Percentiles rank a stretch among this genome's conserved stretches.
These are phyloP conservation scores for Solanum tarijense DNA, from an alignment of 257 asterid genomes.

Conservation along the genomic window DNA sequence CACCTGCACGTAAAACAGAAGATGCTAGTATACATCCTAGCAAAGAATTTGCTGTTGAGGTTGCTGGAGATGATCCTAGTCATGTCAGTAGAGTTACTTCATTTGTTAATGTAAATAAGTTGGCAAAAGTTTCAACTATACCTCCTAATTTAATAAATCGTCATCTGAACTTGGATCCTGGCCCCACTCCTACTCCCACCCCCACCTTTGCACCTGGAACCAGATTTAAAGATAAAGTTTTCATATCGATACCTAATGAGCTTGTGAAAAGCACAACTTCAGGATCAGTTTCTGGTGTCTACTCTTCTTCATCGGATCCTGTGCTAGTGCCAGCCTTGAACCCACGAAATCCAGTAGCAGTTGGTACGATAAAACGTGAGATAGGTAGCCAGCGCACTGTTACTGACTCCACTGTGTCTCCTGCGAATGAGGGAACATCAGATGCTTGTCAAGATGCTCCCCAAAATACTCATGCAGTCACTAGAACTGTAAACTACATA, in stretches of 20 bases:
- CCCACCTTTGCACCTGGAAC: slow-evolving; percentile 24
- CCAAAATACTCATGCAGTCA: slow-evolving; percentile 5
- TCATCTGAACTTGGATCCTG: slow-evolving; percentile 14
- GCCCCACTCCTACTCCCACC: slow-evolving; percentile 36
- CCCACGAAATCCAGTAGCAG: slow-evolving; percentile 18
- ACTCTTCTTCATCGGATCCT: slow-evolving; percentile 42
- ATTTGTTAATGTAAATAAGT: slow-evolving; percentile 4
- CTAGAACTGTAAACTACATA: slow-evolving; percentile 12
- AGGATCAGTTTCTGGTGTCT: slow-evolving; percentile 28
- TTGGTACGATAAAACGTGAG: slow-evolving; percentile 39
- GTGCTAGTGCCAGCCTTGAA: slow-evolving; percentile 37
- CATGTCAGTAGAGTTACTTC: slow-evolving; percentile 1
- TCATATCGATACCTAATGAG: slow-evolving; percentile 19
- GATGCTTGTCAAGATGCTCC: slow-evolving; percentile 13
- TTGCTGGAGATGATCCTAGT: neutral
- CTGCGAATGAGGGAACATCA: slow-evolving; percentile 6
- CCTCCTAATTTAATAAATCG: slow-evolving; percentile 10
- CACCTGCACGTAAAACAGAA: slow-evolving; percentile 15
- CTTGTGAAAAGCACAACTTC: slow-evolving; percentile 14
- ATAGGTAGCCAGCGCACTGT: slow-evolving; percentile 19
- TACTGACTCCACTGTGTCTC: slow-evolving; percentile 12
- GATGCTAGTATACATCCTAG: slow-evolving; percentile 14
- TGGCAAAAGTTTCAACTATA: slow-evolving; percentile 13
- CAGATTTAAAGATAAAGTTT: slow-evolving; percentile 12
- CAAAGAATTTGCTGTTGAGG: slow-evolving; percentile 6